Conservation (phyloP, 225 moss, liverwort and hornwort species). For the Pseudisothecium myosuroides region DNA sequence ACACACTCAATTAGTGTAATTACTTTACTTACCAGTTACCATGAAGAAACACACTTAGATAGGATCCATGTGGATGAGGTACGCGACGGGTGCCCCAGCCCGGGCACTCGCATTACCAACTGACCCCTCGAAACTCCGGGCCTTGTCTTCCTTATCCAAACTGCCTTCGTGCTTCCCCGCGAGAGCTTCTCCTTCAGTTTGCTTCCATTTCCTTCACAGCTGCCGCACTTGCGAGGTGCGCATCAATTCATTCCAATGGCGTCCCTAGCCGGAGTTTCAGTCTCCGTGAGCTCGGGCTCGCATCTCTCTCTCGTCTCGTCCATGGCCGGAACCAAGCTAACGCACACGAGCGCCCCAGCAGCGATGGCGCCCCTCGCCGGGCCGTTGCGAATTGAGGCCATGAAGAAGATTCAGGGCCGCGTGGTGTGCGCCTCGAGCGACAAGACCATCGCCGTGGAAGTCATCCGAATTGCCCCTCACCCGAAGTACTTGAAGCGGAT, state of each 20-base stretch:
- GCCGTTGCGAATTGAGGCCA: conserved; percentile 54
- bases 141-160: conserved; percentile 20
- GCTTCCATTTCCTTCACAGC: not conserved
- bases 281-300: not conserved
- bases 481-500: conserved; percentile 83
- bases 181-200: not conserved
- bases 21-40: not conserved
- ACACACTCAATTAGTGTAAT: not conserved
- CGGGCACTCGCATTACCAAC: not conserved
- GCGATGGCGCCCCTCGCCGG: not conserved
- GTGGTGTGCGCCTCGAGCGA: conserved; percentile 61
- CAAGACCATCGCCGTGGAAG: conserved; percentile 85
- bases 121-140: not conserved
- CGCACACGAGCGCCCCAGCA: not conserved
- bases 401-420: conserved; percentile 86
- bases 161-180: too few relatives aligned
- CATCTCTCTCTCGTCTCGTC: conserved; percentile 8
- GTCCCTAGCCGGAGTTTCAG: not conserved
- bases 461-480: conserved; percentile 54
- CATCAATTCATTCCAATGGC: conserved; percentile 1
- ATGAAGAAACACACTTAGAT: not conserved
- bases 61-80: not conserved
- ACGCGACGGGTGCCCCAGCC: not conserved
- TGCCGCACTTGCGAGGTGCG: not conserved
- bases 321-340: conserved; percentile 24